Base-by-base conservation (phyloP, 139 green algal species). In the Edaphochlamys debaryana region DNA sequence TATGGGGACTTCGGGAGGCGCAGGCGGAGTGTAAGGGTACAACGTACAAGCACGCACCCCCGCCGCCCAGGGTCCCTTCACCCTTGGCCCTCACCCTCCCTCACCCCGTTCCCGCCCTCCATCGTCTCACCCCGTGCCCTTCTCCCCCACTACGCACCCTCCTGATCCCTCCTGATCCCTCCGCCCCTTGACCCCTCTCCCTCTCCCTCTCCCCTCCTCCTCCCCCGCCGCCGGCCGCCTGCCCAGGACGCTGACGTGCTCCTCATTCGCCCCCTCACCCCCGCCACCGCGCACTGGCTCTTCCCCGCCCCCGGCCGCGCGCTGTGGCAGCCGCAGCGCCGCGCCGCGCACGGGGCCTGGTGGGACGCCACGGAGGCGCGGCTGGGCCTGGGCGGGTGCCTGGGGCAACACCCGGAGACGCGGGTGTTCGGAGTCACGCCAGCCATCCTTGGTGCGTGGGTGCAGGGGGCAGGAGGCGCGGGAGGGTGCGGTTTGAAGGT, bases 181-280 rank as follows among this genome's bases (percentile, higher is more conserved):
- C n/a, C n/a, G n/a, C n/a, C n/a, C n/a, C n/a, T n/a, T n/a, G n/a
- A n/a, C n/a, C n/a, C n/a, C n/a, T n/a, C n/a, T n/a, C n/a, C n/a
- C n/a, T n/a, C n/a, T n/a, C n/a, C n/a, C n/a, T n/a, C n/a, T n/a
- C n/a, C n/a, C n/a, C n/a, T n/a, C n/a, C n/a, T n/a, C n/a, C n/a
- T n/a, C n/a, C n/a, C n/a, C n/a, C n/a, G n/a, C n/a, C n/a, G n/a
- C n/a, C n/a, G n/a, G n/a, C n/a, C n/a, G n/a, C n/a, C n/a, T n/a
- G n/a, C n/a, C 6, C 73, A 80, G 73, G 73, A 80, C 73, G 69
- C 56, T 38, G 73, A 80, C 27, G 54, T 80, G 27, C 54, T 80
- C 23, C 38, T 60, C 56, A 37, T 80, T 7, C 73, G 73, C 1
- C 73, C 20, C 25, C 38, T 80, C 36, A 1, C 30, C 11, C 38